Base-by-base conservation (phyloP, 2,329 filamentous ascomycete genomes). In the Paracamarosporium sp. region DNA sequence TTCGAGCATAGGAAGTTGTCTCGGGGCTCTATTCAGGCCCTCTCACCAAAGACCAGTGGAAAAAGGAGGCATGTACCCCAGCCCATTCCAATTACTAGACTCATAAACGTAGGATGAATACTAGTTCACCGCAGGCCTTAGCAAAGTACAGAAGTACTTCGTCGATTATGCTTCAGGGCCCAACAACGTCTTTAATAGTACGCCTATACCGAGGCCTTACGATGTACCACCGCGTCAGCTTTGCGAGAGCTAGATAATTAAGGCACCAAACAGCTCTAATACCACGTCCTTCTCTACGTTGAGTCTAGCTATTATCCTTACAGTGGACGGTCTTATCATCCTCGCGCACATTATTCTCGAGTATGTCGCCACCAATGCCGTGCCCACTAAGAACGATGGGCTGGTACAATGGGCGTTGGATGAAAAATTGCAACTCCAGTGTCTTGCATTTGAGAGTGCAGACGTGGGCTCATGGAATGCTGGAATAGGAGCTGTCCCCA, bases 391-490 rank as follows among this genome's bases (percentile, higher is more conserved):
- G 40, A 54, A 25, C n/a, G 50, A 54, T n/a, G 54, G 48, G 35
- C 27, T 60, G 4, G 12, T 48, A n/a, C 45, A 33, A 35, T 60
- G 50, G 57, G 53, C 45, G 6, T n/a, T 60, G 13, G 57, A 57
- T 33, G 57, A 60, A 3, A 60, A 57, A 30, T 33, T 60, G 20
- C 57, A 60, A 30, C 44, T 60, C 13, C 54, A 60, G 38, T 41
- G 54, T 25, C 50, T 57, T 6, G 54, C 57, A 4, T 60, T 53
- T n/a, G 44, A 54, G 33, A 50, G 57, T 27, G 53, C 53, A 15
- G 54, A 38, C 5, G 25, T 53, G 38, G 53, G 57, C 4, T 24
- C 15, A 8, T 56, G 53, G 57, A 36, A 56, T 20, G 41, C 41
- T 20, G 53, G 50, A 1, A 9, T 50, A 35, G 44, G 43, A 2